phyloP scores from a whole-genome alignment of 805 yeast genomes.

The Cyberlindnera mrakii region DNA sequence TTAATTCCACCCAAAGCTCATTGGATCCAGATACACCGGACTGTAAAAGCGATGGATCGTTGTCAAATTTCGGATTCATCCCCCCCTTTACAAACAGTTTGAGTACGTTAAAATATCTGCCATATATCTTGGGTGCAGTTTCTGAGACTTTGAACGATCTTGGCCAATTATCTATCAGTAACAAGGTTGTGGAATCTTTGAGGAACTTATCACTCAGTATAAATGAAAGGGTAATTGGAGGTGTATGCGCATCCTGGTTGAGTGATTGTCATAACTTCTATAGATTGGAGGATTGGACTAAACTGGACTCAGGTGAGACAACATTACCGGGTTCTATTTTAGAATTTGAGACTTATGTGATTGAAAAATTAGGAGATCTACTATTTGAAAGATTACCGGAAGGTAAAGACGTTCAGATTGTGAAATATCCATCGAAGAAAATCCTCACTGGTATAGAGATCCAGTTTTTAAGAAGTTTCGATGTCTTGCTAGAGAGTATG shows the following conservation, averaged over 20 bases:
- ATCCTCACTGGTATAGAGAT: conserved; percentile 32
- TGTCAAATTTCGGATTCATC: conserved; percentile 43
- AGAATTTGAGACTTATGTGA: conserved; percentile 28
- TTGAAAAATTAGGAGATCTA: conserved; percentile 27
- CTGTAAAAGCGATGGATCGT: conserved; percentile 21
- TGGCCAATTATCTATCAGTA: conserved; percentile 36
- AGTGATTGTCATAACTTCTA: conserved; percentile 40
- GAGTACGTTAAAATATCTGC: conserved; percentile 47
- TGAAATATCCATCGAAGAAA: conserved; percentile 30
- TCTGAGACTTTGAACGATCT: conserved; percentile 36
- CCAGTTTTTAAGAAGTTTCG: conserved; percentile 39
- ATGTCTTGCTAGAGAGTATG: conserved; percentile 38
- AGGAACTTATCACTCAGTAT: conserved; percentile 31
- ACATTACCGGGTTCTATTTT: conserved; percentile 30
- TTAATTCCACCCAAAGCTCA: conserved; percentile 27
- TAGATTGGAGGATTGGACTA: conserved; percentile 35
- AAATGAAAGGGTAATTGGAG: conserved; percentile 38
- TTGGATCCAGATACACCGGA: conserved; percentile 7
- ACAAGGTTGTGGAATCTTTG: conserved; percentile 31
- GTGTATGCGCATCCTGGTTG: conserved; percentile 44
- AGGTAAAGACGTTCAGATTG: conserved; percentile 29
- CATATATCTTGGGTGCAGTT: conserved; percentile 39
- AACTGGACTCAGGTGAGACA: conserved; percentile 30
- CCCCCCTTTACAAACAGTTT: conserved; percentile 64
- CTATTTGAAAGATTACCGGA: conserved; percentile 30